Base-by-base conservation (phyloP, 345 rosid genomes). In the Heritiera fomes region DNA sequence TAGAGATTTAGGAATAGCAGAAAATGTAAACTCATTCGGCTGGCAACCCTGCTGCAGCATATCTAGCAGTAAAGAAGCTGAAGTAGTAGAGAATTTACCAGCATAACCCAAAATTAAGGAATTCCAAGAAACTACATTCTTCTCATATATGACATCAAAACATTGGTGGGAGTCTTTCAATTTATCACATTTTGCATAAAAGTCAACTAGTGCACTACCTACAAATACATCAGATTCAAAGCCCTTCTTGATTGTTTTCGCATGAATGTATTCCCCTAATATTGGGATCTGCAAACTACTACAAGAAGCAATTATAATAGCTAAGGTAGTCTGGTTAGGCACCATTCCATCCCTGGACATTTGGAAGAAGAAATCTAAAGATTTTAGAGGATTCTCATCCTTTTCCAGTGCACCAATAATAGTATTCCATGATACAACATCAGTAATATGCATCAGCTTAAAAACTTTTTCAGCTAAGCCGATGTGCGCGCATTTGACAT, bases 121-220 rank as follows among this genome's bases (percentile, higher is more conserved):
- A 84, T 90, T 95, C 99, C 98, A 93, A 70, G 89, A 92, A 76
- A 93, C 93, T 77, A 86, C 80, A 84, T 88, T 95, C 86, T 89
- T 93, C 75, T 87, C 82, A 66, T 12, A 2, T 71, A 95, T 86
- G 65, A 85, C 84, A 45, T 85, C 77, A 47, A 95, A 93, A 83
- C 93, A 93, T 60, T 43, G 71, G 72, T 65, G 82, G 34, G 95
- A 92, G 81, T 83, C 89, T 78, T 86, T 87, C 75, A 92, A 43
- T 77, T 82, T 73, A 78, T 82, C 87, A 82, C 93, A 84, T 77
- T 93, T 93, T 13, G 84, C 87, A 83, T 93, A 95, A 47, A 91
- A 93, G 84, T 90, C 89, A 45, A 92, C 89, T 78, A 92, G 84
- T 56, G 97, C 90, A 83, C 86, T 92, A 65, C 97, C 95, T 34